Base-by-base conservation (phyloP, 1,284 basidiomycete genomes). In the Puccinia coronata region DNA sequence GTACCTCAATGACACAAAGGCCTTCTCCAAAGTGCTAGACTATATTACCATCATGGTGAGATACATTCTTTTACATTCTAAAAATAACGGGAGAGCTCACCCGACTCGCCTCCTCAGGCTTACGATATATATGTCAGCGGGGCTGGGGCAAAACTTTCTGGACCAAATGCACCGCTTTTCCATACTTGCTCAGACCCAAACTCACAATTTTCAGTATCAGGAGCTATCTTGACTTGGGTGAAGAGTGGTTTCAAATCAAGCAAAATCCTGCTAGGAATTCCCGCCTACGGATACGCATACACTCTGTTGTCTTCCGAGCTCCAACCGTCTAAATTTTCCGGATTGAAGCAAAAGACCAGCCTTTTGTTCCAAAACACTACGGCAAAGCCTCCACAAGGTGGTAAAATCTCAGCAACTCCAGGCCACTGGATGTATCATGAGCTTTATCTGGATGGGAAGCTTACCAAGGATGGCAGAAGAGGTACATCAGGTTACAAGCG, bases 31-130 rank as follows among this genome's bases (percentile, higher is more conserved):
- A 28, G 70, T 73, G 16, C 57, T 80, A 16, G 79, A 80, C 31
- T 73, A 73, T 20, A 63, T 80, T 20, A 80, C 79, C 34, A 80
- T 80, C 41, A 80, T 80, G 79, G 79, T 80, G 23, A 72, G 79
- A 28, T 9, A 47, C 12, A 23, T 28, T 36, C 51, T 57, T 57
- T n/a, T n/a, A n/a, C n/a, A n/a, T 31, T 70, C 41, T 8, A 34
- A 57, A 36, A 36, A 72, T 36, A 6, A 39, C 23, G 18, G 28
- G 23, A 55, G 41, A 55, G 8, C 23, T 3, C 20, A 53, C 31
- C 12, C 3, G n/a, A 49, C 14, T n/a, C 11, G 12, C 36, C 51
- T 70, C 53, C 25, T 43, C 39, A 80, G 79, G 79, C 79, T 34
- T 80, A 80, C 49, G 79, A 80, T 67, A 49, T 65, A 12, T 80